Evolutionary conservation across 768 basidiomycete genomes (phyloP), one percentile per base, ranked within the genome.

Genomic region (Brasilioporus rufonigricans): DNA sequence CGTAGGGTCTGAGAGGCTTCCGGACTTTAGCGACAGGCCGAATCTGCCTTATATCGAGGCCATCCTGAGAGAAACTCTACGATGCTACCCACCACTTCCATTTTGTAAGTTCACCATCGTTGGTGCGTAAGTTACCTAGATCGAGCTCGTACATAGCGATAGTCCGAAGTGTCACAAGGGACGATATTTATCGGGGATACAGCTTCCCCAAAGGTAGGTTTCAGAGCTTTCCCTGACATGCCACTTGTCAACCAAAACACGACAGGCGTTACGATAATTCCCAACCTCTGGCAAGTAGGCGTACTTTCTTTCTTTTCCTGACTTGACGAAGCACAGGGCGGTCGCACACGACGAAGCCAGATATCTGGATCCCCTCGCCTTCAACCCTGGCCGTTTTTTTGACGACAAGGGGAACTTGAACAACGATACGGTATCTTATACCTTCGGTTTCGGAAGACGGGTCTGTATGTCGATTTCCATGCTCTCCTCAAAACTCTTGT

Each of bases 151-250:
- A 19, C 23, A 41, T 14, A 56, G 55, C 55, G 18, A 6, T 56
- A 14, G 45, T 44, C 33, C 55, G 55, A 36, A 56, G 55, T 5
- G 52, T 47, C 44, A 18, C 32, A n/a, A 44, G 54, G 2, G 55
- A 56, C 35, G 51, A 56, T 16, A 24, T 56, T 29, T 56, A 56
- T 29, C 51, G 44, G 31, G 55, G 55, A 19, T 56, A 56, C 40
- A 56, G 36, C 21, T 47, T 56, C 45, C 50, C 55, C 8, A 56
- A 53, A 43, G 55, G 55, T 53, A 43, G 31, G 38, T n/a, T 29
- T 3, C 2, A 19, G 13, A 3, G 18, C 26, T 24, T 19, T 16
- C 8, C n/a, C 16, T 11, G 19, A 4, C 5, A 11, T 31, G 14
- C 8, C 21, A 29, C 9, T 50, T 35, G 27, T 31, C 21, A 1